phyloP scores from a whole-genome alignment of 2,329 filamentous ascomycete genomes.

The Penicillium hesseltinei region DNA sequence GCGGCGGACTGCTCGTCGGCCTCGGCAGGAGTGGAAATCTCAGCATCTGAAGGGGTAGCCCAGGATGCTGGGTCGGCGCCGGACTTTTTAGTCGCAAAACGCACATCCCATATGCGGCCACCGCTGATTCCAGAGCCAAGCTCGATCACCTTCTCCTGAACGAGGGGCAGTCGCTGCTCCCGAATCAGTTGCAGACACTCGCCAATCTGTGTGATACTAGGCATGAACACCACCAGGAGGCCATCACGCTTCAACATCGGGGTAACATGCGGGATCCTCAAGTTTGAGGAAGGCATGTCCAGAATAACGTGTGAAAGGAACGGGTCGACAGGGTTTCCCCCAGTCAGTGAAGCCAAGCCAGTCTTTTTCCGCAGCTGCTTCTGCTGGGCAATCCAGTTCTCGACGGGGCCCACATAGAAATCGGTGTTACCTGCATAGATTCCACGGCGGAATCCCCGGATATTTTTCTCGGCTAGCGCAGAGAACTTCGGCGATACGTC shows the following conservation, averaged over 20 bases:
- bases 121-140: slow-evolving; percentile 47
- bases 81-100: slow-evolving; percentile 40
- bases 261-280: slow-evolving; percentile 46
- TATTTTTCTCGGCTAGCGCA: slow-evolving; percentile 61
- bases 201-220: slow-evolving; percentile 74
- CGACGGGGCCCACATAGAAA: slow-evolving; percentile 68
- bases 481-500: slow-evolving; percentile 65
- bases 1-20: slow-evolving; percentile 12
- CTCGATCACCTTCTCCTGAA: slow-evolving; percentile 47
- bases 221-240: slow-evolving; percentile 68
- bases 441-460: slow-evolving; percentile 66
- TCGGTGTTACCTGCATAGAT: slow-evolving; percentile 69
- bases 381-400: slow-evolving; percentile 60
- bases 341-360: slow-evolving; percentile 18
- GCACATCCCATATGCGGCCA: slow-evolving; percentile 50
- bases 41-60: slow-evolving; percentile 19
- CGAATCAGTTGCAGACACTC: slow-evolving; percentile 59
- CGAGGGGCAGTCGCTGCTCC: slow-evolving; percentile 54
- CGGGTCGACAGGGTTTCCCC: slow-evolving; percentile 40
- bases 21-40: slow-evolving; percentile 11
- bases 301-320: slow-evolving; percentile 72
- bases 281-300: slow-evolving; percentile 66
- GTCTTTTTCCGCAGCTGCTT: slow-evolving; percentile 37
- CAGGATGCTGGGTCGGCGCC: slow-evolving; percentile 36
- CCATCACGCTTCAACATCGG: slow-evolving; percentile 63